These are phyloP conservation scores for Kwoniella sp. DNA, from an alignment of 768 basidiomycete genomes.

Conservation along the genomic window DNA sequence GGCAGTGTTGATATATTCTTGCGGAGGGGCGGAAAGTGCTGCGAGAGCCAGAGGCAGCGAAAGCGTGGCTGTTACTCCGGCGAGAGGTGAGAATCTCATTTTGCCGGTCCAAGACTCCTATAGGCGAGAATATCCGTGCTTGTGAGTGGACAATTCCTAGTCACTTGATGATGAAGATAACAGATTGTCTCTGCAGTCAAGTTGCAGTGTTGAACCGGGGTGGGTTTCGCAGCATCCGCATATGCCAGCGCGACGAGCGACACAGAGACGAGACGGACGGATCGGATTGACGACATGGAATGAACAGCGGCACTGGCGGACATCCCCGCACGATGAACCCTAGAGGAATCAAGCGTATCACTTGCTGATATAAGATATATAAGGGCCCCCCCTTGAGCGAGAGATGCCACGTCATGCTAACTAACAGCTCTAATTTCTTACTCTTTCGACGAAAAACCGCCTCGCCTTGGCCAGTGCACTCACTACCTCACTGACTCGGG, in stretches of 20 bases:
- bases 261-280: neutral
- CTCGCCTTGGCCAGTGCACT: no score
- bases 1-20: constrained; percentile 62
- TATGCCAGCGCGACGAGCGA: constrained; percentile 1
- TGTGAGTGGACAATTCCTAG: neutral
- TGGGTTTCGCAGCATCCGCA: neutral
- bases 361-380: no score
- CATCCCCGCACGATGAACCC: no score
- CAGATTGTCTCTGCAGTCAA: no score
- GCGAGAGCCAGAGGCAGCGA: constrained; percentile 23
- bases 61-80: neutral
- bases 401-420: no score
- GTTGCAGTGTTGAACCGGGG: no score
- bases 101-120: no score
- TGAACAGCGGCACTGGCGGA: neutral
- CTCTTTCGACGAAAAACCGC: no score
- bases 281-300: neutral
- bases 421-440: no score
- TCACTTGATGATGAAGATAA: no score
- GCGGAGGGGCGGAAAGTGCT: constrained; percentile 22
- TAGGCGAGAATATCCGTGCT: neutral
- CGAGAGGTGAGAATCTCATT: neutral
- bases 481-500: no score
- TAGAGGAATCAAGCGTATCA: neutral
- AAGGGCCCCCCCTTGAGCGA: no score